Evolutionary conservation across 371 early-diverging fungal species (phyloP), one percentile per base, ranked within the genome.

Genomic region (Capillidium heterosporum): DNA sequence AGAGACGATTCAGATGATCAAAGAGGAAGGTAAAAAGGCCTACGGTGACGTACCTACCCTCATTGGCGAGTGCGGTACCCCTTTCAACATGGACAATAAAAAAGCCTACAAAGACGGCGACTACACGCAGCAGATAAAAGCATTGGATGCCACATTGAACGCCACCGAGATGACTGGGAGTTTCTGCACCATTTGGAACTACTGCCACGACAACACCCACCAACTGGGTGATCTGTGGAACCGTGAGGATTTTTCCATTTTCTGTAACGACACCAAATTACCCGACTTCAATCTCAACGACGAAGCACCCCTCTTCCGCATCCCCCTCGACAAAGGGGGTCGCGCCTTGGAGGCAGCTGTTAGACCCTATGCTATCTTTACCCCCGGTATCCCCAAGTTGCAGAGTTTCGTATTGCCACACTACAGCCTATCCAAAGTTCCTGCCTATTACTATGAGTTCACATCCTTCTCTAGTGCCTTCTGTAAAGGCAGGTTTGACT

Each of bases 21-120:
- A 68, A 55, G 51, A 57, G 8, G 84, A 84, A 58, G 78, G 78
- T 0, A 57, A 52, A 2, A 59, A 63, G 0, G 63, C 67, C 7
- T 57, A 81, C 3, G 80, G 69, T 24, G 54, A 57, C 24, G 59
- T 31, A 57, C 84, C 84, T 11, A 74, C 73, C 35, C 53, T 84
- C 0, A 62, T 84, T 15, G 85, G 85, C 17, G 85, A 85, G 63
- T 79, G 77, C 46, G 85, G 85, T 35, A 82, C 83, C 46, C 83
- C 85, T 0, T 82, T 76, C 55, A 84, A 85, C 52, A 73, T 85
- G 72, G 70, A 80, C 53, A 57, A 58, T 21, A 55, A 58, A 40
- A 62, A 60, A 46, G 57, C 73, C 0, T 74, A 67, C 48, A 57
- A 53, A 42, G 55, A 63, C n/a, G 67, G 69, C 21, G 65, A 64